phyloP scores from a whole-genome alignment of 768 basidiomycete species.

The Russula olivacea region DNA sequence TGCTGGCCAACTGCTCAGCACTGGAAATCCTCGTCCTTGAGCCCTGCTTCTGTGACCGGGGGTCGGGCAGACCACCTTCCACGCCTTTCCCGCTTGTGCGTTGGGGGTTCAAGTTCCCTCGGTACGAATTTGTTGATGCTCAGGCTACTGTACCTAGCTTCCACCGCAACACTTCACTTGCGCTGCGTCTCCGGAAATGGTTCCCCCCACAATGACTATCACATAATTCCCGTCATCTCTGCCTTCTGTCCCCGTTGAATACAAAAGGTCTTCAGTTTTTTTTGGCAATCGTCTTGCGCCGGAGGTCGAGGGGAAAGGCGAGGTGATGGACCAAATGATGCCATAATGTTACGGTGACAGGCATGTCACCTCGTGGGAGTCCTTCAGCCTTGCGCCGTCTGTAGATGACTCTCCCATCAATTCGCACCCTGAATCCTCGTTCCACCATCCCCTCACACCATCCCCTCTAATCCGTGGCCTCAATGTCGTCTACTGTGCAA shows the following conservation, averaged over 20 bases:
- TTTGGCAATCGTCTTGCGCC: too few species aligned
- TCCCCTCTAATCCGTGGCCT: too few species aligned
- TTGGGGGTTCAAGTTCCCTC: slow-evolving; percentile 1
- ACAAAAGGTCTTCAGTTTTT: too few species aligned
- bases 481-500: too few species aligned
- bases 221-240: slow-evolving; percentile 2
- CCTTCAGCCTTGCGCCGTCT: too few species aligned
- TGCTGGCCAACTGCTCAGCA: background rate
- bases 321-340: too few species aligned
- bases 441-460: too few species aligned
- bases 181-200: background rate
- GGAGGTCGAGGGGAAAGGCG: too few species aligned
- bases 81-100: background rate
- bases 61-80: slow-evolving; percentile 5
- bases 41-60: background rate
- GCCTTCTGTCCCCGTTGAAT: background rate
- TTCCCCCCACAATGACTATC: background rate
- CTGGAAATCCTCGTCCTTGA: slow-evolving; percentile 7
- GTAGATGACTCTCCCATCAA: too few species aligned
- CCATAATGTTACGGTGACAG: too few species aligned
- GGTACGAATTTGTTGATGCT: slow-evolving; percentile 6
- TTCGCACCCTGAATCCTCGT: too few species aligned
- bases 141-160: background rate
- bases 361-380: too few species aligned
- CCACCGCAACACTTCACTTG: slow-evolving; percentile 2